Base-by-base conservation (phyloP, 1,284 basidiomycete species). In the Prillingera fragicola region DNA sequence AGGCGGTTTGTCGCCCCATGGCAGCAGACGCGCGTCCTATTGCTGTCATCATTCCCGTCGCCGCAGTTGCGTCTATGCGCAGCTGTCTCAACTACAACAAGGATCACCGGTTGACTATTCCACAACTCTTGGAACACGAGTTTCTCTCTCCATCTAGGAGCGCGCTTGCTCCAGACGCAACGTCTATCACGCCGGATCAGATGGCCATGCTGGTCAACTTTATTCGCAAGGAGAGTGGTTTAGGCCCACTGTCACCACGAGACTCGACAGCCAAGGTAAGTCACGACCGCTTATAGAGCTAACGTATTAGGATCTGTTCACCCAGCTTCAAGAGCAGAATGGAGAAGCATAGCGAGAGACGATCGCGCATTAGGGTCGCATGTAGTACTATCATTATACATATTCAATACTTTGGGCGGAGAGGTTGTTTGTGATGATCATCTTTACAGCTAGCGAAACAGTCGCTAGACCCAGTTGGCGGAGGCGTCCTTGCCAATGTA, bases 81-180 rank as follows among this genome's bases (percentile, higher is more conserved):
- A 60, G 69, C 19, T 75, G 77, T 49, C 56, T 79, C 14, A 55
- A 60, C 15, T 78, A 75, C 55, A 55, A 70, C 21, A 71, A 74
- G 33, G 73, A 74, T 46, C 50, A 67, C 19, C 63, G 77, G 4
- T 65, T 76, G 45, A 74, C 73, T 22, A 78, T 78, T 37, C 71
- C 73, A 4, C 67, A 75, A 48, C 56, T 78, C 34, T 54, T 77
- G 19, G 43, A 59, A 18, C 70, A 74, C 55, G 67, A 70, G 26
- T 75, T 74, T 50, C 55, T 76, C 45, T 57, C 51, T 25, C 63
- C 66, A 41, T 41, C 8, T 48, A 44, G 1, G 42, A 42, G 41
- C 14, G 39, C 45, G 7, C 28, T 64, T 4, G 64, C 65, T 13
- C 51, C 59, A 1, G 63, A 57, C 10, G 49, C 62, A 1, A 70